Evolutionary conservation across 2,329 filamentous ascomycete genomes (phyloP).

Genomic region (Xylariaceae sp.): DNA sequence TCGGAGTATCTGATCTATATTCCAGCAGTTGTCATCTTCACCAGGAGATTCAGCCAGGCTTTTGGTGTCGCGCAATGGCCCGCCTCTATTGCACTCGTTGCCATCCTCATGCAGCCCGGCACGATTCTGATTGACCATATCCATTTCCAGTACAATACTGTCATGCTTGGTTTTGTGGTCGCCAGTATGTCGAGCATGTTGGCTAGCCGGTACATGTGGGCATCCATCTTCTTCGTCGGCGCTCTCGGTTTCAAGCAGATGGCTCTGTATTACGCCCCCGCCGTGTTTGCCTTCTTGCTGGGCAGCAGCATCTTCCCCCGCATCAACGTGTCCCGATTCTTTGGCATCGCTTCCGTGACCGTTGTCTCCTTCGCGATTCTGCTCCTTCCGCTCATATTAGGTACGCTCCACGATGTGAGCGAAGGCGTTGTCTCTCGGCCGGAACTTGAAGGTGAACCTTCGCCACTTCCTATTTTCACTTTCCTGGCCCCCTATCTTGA

Average conservation of each 20-base stretch:
- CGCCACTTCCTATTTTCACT: slow-evolving; percentile 57
- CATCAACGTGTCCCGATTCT: slow-evolving; percentile 60
- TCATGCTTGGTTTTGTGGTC: slow-evolving; percentile 90
- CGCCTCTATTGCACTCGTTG: slow-evolving; percentile 76
- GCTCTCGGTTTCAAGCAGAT: slow-evolving; percentile 99
- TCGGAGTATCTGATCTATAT: slow-evolving; percentile 90
- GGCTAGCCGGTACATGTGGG: slow-evolving; percentile 79
- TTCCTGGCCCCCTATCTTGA: slow-evolving; percentile 56
- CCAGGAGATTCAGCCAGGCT: slow-evolving; percentile 71
- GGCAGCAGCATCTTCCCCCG: slow-evolving; percentile 77
- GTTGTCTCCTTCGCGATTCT: slow-evolving; percentile 67
- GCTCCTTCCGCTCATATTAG: slow-evolving; percentile 68
- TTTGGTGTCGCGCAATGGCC: slow-evolving; percentile 78
- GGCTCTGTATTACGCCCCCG: slow-evolving; percentile 94
- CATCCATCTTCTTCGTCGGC: slow-evolving; percentile 86
- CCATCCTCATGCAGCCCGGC: slow-evolving; percentile 85
- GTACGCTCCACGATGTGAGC: slow-evolving; percentile 63
- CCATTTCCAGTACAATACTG: slow-evolving; percentile 92
- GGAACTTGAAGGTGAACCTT: slow-evolving; percentile 53
- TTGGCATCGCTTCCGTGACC: slow-evolving; percentile 72
- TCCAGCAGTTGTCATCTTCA: slow-evolving; percentile 78
- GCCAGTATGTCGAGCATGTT: slow-evolving; percentile 85
- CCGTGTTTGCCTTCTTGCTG: slow-evolving; percentile 85
- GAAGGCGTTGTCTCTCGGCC: slow-evolving; percentile 55
- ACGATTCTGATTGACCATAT: slow-evolving; percentile 84